phyloP scores from a whole-genome alignment of 2,329 filamentous ascomycete genomes.

The Hymenoscyphus fraxineus region DNA sequence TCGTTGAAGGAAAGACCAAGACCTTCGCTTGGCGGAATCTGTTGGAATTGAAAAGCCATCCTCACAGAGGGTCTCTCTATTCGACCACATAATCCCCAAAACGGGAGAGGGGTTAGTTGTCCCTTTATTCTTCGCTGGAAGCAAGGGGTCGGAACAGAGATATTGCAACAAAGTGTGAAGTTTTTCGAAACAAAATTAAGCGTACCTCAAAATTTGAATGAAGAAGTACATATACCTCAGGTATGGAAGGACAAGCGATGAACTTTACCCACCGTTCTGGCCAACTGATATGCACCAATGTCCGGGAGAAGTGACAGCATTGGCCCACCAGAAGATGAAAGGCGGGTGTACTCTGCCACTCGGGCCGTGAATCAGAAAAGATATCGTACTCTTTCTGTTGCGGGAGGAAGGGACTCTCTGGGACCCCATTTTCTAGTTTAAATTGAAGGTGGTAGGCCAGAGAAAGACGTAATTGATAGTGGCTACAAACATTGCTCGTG shows the following conservation, averaged over 20 bases:
- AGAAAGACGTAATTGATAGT: background rate
- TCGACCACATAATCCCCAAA: background rate
- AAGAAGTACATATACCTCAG: conserved; percentile 1
- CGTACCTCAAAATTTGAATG: background rate
- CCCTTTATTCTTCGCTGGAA: background rate
- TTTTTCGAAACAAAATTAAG: background rate
- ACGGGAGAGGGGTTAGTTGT: background rate
- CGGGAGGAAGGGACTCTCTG: background rate
- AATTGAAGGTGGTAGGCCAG: background rate
- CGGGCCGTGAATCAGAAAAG: background rate
- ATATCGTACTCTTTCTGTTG: background rate
- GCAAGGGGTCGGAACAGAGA: background rate
- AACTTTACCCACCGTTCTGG: background rate
- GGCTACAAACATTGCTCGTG: background rate
- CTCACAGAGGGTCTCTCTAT: background rate
- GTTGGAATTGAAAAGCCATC: background rate
- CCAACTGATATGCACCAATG: background rate
- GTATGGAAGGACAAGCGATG: background rate
- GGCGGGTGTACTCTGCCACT: background rate
- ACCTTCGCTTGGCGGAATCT: background rate
- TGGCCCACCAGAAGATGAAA: background rate
- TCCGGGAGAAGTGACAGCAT: background rate
- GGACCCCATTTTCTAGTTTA: background rate
- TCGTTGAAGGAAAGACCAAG: background rate
- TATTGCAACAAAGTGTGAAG: background rate